phyloP scores from a whole-genome alignment of 1,139 yeast genomes.

The Pichia sp. region DNA sequence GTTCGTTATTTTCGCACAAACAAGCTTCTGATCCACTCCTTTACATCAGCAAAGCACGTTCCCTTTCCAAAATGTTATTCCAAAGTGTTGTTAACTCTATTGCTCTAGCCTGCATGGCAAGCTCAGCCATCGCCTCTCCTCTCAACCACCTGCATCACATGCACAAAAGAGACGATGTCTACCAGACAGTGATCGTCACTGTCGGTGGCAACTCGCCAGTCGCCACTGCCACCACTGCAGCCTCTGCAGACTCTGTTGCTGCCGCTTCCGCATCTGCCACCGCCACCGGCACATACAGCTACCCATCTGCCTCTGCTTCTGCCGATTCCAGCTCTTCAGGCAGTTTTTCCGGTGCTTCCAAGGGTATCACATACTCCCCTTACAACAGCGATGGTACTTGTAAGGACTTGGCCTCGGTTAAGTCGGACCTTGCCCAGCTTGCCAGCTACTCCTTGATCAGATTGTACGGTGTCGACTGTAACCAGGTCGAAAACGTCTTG shows the following conservation, averaged over 20 bases:
- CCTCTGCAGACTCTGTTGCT: conserved; percentile 29
- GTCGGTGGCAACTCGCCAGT: conserved; percentile 31
- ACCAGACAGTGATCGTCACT: conserved; percentile 40
- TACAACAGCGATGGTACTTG: conserved; percentile 69
- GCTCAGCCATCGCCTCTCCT: conserved; percentile 37
- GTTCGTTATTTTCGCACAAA: conserved; percentile 3
- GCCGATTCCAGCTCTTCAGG: conserved; percentile 10
- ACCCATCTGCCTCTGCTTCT: conserved; percentile 26
- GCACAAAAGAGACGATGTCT: conserved; percentile 46
- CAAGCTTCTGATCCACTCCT: conserved; percentile 1
- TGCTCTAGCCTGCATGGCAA: conserved; percentile 35
- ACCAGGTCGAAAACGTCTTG: conserved; percentile 67
- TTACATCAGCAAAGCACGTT: too few relatives aligned
- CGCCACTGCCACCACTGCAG: conserved; percentile 16
- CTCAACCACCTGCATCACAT: conserved; percentile 37
- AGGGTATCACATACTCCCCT: conserved; percentile 82
- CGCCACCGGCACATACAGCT: conserved; percentile 26
- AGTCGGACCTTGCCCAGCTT: conserved; percentile 55
- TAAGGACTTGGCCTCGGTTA: conserved; percentile 58
- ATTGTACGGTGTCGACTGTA: conserved; percentile 81
- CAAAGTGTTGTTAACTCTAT: conserved; percentile 26
- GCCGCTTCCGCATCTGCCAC: conserved; percentile 21
- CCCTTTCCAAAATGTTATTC: conserved; percentile 25
- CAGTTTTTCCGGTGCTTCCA: conserved; percentile 37
- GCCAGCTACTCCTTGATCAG: conserved; percentile 58